Percentiles rank a stretch among this genome's conserved stretches.
These are phyloP conservation scores for Chalciporus sp. DNA, from an alignment of 1,284 basidiomycete genomes.

Conservation along the genomic window DNA sequence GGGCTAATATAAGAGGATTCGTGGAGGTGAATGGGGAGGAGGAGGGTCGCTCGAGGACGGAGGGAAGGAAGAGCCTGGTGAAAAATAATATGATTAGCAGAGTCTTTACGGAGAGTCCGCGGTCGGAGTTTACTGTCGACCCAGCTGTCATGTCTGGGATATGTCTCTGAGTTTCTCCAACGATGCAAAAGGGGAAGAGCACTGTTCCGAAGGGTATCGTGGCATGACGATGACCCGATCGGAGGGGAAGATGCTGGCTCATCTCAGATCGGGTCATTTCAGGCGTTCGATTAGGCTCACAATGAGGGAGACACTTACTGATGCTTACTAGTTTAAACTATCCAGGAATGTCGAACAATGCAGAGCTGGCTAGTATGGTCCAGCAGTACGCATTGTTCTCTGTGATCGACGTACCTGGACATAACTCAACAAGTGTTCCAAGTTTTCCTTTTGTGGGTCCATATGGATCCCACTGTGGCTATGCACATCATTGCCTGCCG, in stretches of 20 bases:
- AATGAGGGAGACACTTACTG: constrained; percentile 32
- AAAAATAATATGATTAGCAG: constrained; percentile 31
- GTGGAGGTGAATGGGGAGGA: not conserved
- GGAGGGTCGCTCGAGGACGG: constrained; percentile 7
- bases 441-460: constrained; percentile 39
- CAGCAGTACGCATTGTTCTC: no score
- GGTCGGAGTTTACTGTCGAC: constrained; percentile 35
- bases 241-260: not conserved
- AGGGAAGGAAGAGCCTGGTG: constrained; percentile 26
- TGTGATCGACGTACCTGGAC: constrained; percentile 25
- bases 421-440: not conserved
- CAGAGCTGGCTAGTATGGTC: no score
- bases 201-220: not conserved
- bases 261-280: not conserved
- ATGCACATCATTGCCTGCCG: constrained; percentile 16
- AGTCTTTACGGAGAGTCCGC: constrained; percentile 37
- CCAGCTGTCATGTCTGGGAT: constrained; percentile 21
- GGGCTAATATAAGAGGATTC: constrained; percentile 34
- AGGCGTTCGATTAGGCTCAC: constrained; percentile 28
- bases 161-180: not conserved
- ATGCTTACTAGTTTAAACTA: constrained; percentile 1
- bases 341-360: constrained; percentile 35
- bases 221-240: not conserved
- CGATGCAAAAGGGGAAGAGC: not conserved
- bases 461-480: constrained; percentile 39